Evolutionary conservation across 208 protist species (phyloP).

Genomic region (Histomonas meleagridis): DNA sequence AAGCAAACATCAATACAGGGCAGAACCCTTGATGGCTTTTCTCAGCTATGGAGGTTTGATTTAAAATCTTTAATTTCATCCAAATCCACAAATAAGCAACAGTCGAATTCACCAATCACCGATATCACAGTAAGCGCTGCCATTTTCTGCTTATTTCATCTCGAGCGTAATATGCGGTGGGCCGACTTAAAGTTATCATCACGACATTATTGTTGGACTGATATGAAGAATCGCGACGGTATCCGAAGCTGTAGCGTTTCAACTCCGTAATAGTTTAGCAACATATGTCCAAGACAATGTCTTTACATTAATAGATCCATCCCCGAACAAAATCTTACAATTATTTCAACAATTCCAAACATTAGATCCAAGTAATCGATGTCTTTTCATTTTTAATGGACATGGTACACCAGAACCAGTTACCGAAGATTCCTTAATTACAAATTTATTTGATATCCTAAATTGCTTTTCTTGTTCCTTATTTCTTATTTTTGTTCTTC

Average conservation of each 20-base stretch:
- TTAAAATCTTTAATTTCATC: not conserved
- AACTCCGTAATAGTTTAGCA: not conserved
- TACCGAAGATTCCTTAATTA: no score
- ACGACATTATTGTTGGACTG: not conserved
- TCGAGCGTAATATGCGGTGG: not conserved
- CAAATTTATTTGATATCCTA: no score
- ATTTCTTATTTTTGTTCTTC: not conserved
- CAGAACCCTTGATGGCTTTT: no score
- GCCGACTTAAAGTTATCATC: not conserved
- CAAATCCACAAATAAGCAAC: not conserved
- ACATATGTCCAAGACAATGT: not conserved
- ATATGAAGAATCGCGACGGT: constrained; percentile 24
- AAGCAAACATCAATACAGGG: no score
- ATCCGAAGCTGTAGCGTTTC: not conserved
- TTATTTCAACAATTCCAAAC: not conserved
- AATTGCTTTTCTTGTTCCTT: not conserved
- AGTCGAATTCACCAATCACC: not conserved
- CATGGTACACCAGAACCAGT: not conserved
- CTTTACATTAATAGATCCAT: not conserved
- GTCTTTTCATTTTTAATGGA: constrained; percentile 18
- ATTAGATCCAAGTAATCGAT: not conserved
- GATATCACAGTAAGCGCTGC: not conserved
- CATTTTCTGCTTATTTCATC: not conserved
- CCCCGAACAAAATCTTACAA: not conserved
- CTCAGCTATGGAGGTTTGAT: not conserved